phyloP scores from a whole-genome alignment of 495 filamentous ascomycete genomes.

The Aspergillus baeticus region DNA sequence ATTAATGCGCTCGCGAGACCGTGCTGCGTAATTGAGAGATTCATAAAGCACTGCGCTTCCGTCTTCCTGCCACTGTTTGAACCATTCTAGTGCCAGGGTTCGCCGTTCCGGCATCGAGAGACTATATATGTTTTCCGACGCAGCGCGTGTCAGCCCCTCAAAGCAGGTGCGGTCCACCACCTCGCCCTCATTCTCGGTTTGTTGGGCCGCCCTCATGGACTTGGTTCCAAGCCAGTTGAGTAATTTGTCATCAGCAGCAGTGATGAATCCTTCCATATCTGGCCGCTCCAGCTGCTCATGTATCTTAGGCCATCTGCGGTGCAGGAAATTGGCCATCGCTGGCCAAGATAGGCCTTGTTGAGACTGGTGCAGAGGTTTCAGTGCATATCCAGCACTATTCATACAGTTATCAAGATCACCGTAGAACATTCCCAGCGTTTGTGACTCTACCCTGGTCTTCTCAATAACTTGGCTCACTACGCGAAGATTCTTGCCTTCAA shows the following conservation, averaged over 20 bases:
- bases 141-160: not conserved
- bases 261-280: not conserved
- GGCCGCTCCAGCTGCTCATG: constrained; percentile 1
- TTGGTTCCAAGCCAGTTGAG: constrained; percentile 1
- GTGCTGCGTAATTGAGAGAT: not conserved
- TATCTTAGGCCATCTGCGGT: not conserved
- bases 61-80: constrained; percentile 1
- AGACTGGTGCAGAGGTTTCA: constrained; percentile 3
- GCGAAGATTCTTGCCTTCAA: constrained; percentile 2
- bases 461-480: not conserved
- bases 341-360: constrained; percentile 1
- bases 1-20: constrained; percentile 27
- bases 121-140: not conserved
- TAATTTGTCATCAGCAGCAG: not conserved
- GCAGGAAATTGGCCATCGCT: not conserved
- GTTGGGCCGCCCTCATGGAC: not conserved
- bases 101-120: not conserved
- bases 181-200: not conserved
- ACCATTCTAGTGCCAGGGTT: not conserved
- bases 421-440: not conserved
- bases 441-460: constrained; percentile 1
- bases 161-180: not conserved
- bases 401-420: not conserved
- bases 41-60: not conserved
- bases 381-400: not conserved